Percentiles rank a stretch among this genome's conserved stretches.
Conservation (phyloP, 2,329 filamentous ascomycete genomes). For the Arthrobotrys entomopaga region DNA sequence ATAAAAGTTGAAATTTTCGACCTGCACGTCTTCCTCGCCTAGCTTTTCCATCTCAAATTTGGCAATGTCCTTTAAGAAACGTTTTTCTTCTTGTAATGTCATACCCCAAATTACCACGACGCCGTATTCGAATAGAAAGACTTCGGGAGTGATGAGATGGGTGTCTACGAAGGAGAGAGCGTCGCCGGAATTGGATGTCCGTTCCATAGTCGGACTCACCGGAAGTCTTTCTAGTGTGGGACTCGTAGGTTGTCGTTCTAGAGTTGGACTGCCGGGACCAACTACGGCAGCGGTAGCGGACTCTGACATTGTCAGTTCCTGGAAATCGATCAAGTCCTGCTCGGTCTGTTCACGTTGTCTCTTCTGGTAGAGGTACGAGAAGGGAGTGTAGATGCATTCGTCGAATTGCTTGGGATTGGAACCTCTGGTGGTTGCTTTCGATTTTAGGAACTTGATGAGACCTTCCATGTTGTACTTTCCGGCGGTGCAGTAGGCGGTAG, state of each 20-base stretch:
- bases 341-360: conserved; percentile 76
- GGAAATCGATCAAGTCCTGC: conserved; percentile 71
- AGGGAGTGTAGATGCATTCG: conserved; percentile 93
- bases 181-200: conserved; percentile 61
- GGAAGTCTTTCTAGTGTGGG: no score
- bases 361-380: conserved; percentile 75
- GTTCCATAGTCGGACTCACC: conserved; percentile 42
- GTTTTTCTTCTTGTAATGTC: conserved; percentile 85
- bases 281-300: conserved; percentile 51
- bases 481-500: conserved; percentile 96
- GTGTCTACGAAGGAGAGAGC: conserved; percentile 58
- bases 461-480: conserved; percentile 90
- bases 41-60: conserved; percentile 95
- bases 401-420: conserved; percentile 92
- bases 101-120: conserved; percentile 99
- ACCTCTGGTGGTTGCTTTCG: conserved; percentile 78
- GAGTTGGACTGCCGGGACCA: conserved; percentile 24
- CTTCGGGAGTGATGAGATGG: conserved; percentile 79
- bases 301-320: conserved; percentile 62
- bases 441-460: conserved; percentile 89
- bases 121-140: conserved; percentile 97
- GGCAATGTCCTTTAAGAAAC: conserved; percentile 90
- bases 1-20: conserved; percentile 99
- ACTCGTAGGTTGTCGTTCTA: no score
- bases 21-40: conserved; percentile 86